Conservation (phyloP, 1,139 yeast species). For the Sugiyamaella xylanicola region DNA sequence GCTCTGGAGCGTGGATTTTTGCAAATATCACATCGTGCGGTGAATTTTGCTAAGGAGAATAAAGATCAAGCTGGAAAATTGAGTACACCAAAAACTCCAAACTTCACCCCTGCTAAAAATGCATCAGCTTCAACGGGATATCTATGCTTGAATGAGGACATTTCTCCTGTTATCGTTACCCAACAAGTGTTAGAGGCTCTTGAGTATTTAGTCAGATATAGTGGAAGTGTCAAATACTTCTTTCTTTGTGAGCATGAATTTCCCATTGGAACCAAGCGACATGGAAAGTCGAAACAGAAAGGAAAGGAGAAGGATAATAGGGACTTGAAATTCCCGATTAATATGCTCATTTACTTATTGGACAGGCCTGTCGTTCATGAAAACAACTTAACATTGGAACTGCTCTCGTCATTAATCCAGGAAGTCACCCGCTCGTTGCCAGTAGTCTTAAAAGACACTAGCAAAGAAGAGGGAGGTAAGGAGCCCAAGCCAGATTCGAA, state of each 20-base stretch:
- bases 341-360: conserved; percentile 62
- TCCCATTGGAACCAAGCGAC: conserved; percentile 52
- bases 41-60: conserved; percentile 16
- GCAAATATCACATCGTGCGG: conserved; percentile 49
- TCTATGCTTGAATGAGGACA: conserved; percentile 52
- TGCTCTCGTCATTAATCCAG: conserved; percentile 72
- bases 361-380: conserved; percentile 66
- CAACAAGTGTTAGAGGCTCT: conserved; percentile 78
- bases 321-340: conserved; percentile 64
- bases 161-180: conserved; percentile 71
- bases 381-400: conserved; percentile 75
- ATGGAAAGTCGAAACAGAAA: conserved; percentile 36
- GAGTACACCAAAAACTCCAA: conserved; percentile 36
- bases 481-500: conserved; percentile 24
- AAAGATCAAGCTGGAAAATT: conserved; percentile 23
- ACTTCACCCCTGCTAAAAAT: conserved; percentile 28
- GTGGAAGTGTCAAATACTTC: conserved; percentile 69
- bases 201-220: conserved; percentile 69
- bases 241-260: conserved; percentile 82
- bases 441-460: conserved; percentile 32
- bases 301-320: conserved; percentile 43
- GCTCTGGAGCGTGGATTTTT: conserved; percentile 67
- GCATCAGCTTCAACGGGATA: conserved; percentile 30
- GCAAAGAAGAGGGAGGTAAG: conserved; percentile 24
- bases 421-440: conserved; percentile 74